Conservation (phyloP, 1,284 basidiomycete genomes). For the Fomitopsis palustris region DNA sequence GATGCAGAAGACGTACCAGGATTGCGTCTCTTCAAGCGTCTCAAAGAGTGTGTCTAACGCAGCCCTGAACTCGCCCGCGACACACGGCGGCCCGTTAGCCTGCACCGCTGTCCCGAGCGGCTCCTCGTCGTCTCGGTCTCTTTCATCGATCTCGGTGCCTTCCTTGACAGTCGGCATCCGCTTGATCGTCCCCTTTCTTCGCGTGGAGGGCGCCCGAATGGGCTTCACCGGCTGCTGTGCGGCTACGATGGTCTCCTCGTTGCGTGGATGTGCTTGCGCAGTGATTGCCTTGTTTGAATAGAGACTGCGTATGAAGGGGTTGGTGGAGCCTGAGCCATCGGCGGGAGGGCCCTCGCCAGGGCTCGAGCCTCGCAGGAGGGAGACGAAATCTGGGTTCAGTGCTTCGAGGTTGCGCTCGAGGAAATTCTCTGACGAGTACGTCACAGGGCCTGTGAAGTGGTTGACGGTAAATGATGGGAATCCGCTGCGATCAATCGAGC, state of each 20-base stretch:
- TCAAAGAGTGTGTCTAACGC: conserved; percentile 86
- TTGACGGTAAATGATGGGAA: conserved; percentile 88
- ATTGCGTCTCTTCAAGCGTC: conserved; percentile 86
- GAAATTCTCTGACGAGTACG: conserved; percentile 89
- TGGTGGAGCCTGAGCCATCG: conserved; percentile 74
- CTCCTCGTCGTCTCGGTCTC: conserved; percentile 47
- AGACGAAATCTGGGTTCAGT: conserved; percentile 91
- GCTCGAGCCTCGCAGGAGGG: conserved; percentile 71
- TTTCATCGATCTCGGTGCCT: conserved; percentile 45
- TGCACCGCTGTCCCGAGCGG: conserved; percentile 23
- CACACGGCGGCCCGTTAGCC: conserved; percentile 54
- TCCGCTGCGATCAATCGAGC: conserved; percentile 73
- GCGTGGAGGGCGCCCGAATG: conserved; percentile 87
- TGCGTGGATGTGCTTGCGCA: conserved; percentile 86
- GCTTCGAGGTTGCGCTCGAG: conserved; percentile 88
- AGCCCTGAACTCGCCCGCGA: conserved; percentile 84
- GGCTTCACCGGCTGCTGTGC: conserved; percentile 93
- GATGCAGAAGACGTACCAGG: conserved; percentile 91
- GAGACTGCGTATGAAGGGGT: conserved; percentile 88
- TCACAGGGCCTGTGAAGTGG: conserved; percentile 89
- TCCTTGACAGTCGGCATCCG: conserved; percentile 62
- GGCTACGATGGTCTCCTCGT: conserved; percentile 92
- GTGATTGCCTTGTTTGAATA: conserved; percentile 88
- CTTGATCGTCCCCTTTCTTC: conserved; percentile 71
- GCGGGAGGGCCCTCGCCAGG: conserved; percentile 39